Base-by-base conservation (phyloP, 2,329 filamentous ascomycete genomes). In the Didymella keratinophila region DNA sequence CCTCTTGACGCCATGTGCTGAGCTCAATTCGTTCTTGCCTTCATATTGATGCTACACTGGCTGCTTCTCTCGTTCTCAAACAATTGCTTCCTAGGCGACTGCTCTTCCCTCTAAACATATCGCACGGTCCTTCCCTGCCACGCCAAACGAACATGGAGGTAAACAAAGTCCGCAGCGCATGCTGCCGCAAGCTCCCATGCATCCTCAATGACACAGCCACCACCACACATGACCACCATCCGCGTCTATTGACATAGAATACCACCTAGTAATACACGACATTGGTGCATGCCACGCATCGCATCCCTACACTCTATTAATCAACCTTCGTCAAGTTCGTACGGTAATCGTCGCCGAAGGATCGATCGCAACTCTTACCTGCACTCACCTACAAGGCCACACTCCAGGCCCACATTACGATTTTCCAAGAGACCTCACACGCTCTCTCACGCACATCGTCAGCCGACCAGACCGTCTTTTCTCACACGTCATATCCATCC, bases 201-300 rank as follows among this genome's bases (percentile, higher is more conserved):
- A 23, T 45, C 41, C 14, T 32, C 16, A 43, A 39, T n/a, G 28
- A 44, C 28, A 16, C 37, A 37, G 34, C 39, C 14, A 23, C 23
- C 12, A 11, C 32, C 28, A 46, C 28, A 32, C 30, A 27, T 41
- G 39, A 49, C n/a, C 25, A 49, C 4, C 16, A 14, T 7, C 18
- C 32, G 16, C 20, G 8, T 14, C 34, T 18, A 50, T 46, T 42
- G 3, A 20, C 46, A 45, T 12, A 32, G 18, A 49, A 21, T 5
- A 16, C 30, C n/a, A 46, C 45, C 50, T 58, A 46, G 25, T 20
- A 41, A 4, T 4, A 20, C 18, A 42, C 20, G n/a, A 14, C 12
- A 37, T 18, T 18, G 23, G 39, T 58, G 45, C 23, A 58, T 54
- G 50, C 56, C 56, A 39, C 45, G 41, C 16, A 50, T 54, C 27